A percentile compares a stretch with the other conserved stretches of the same genome.
Evolutionary conservation across 2,329 filamentous ascomycete genomes (phyloP).

Genomic region (Fusarium mangiferae): DNA sequence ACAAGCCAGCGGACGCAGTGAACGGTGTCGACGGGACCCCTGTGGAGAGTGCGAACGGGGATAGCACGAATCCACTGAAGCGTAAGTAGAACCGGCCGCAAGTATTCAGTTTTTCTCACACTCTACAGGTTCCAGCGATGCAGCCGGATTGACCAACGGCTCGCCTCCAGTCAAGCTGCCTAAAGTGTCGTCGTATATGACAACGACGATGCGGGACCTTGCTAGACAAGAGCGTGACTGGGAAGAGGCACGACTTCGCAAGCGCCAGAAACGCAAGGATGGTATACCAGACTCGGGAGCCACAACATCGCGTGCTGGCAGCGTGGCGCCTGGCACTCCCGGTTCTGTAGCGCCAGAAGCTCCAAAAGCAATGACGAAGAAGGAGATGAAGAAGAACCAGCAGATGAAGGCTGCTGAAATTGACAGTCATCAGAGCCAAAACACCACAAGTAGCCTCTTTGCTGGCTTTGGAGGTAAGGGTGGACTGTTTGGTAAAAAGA

Average conservation of each 20-base stretch:
- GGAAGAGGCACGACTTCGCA: constrained; percentile 77
- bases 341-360: constrained; percentile 71
- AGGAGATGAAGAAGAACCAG: constrained; percentile 80
- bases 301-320: constrained; percentile 63
- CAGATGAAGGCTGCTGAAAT: constrained; percentile 82
- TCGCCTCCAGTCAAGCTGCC: constrained; percentile 59
- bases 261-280: constrained; percentile 71
- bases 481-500: constrained; percentile 66
- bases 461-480: constrained; percentile 71
- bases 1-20: constrained; percentile 26
- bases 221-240: constrained; percentile 74
- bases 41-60: constrained; percentile 61
- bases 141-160: constrained; percentile 49
- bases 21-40: constrained; percentile 30
- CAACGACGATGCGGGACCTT: constrained; percentile 67
- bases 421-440: constrained; percentile 82
- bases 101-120: constrained; percentile 26
- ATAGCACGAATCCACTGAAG: constrained; percentile 66
- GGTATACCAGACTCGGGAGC: constrained; percentile 63
- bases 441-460: constrained; percentile 82
- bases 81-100: constrained; percentile 57
- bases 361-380: constrained; percentile 82
- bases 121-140: constrained; percentile 54
- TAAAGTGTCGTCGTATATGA: constrained; percentile 61
- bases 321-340: constrained; percentile 69